Base-by-base conservation (phyloP, 2,329 filamentous ascomycete genomes). In the Corniculantispora saksenae region DNA sequence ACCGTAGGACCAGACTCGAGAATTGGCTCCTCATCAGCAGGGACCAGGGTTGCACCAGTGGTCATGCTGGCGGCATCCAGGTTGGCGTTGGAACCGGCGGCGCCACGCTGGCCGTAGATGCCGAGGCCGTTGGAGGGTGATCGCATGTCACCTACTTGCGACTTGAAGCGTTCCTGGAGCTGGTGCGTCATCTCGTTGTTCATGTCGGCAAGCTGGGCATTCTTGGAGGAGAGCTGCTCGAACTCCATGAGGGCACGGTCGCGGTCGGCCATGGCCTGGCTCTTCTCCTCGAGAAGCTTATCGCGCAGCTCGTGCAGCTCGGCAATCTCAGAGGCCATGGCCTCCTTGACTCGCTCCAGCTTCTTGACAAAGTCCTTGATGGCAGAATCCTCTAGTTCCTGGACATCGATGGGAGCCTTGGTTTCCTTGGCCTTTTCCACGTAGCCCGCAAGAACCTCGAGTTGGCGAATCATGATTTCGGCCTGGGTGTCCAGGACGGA, bases 241-340 rank as follows among this genome's bases (percentile, higher is more conserved):
- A 97, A 98, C 74, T 99, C 95, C 72, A 97, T 88, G 72, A 97
- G 89, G 17, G 93, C 94, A 74, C 95, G 93, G 77, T 98, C 94
- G 72, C 96, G 93, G 81, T 95, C 91, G 61, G 91, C 89, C 47
- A 91, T 88, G 27, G 96, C 86, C 71, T 89, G 90, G 66, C 89
- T 89, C 74, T 94, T 93, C 76, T 98, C 94, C 64, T 97, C 93
- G 0, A 93, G 81, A 15, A 97, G 79, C 69, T 92, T 88, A 72
- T 95, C 93, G 66, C 93, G 89, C 77, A 94, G 92, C 45, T 85
- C 80, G 67, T 88, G 85, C 29, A 90, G 81, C 68, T 84, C 81
- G 74, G 89, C 87, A 45, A 90, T 84, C 19, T 81, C 75, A 3
- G 81, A 79, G 27, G 85, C 79, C 84, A 89, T 87, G 47, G 77